phyloP scores from a whole-genome alignment of 2,329 filamentous ascomycete species.

The Furcasterigmium furcatum region DNA sequence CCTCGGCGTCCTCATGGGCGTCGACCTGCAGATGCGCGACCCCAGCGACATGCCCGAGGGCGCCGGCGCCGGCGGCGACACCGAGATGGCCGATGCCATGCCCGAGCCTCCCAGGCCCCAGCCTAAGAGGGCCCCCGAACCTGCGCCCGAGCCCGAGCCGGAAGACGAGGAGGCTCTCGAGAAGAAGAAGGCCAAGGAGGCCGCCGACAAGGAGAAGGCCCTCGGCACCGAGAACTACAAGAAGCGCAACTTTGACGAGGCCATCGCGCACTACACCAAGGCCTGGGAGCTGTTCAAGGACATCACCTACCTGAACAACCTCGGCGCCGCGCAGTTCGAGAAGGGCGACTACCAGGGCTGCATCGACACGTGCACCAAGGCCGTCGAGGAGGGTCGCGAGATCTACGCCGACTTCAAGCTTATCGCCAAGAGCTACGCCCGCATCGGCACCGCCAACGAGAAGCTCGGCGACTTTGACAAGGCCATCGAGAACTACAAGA shows the following conservation, averaged over 20 bases:
- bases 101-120: slow-evolving; percentile 33
- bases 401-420: slow-evolving; percentile 96
- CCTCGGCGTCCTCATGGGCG: slow-evolving; percentile 86
- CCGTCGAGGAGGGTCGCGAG: slow-evolving; percentile 83
- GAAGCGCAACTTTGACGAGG: slow-evolving; percentile 94
- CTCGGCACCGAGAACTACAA: slow-evolving; percentile 95
- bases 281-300: slow-evolving; percentile 96
- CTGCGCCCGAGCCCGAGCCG: slow-evolving; percentile 61
- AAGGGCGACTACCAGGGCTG: slow-evolving; percentile 90
- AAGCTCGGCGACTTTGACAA: slow-evolving; percentile 76
- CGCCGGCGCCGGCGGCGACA: slow-evolving; percentile 64
- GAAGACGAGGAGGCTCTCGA: slow-evolving; percentile 79
- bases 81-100: slow-evolving; percentile 71
- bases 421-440: slow-evolving; percentile 96
- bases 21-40: slow-evolving; percentile 69
- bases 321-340: slow-evolving; percentile 90
- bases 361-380: slow-evolving; percentile 83
- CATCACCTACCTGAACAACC: slow-evolving; percentile 96
- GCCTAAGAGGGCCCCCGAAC: slow-evolving; percentile 54
- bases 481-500: slow-evolving; percentile 88
- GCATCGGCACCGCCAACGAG: slow-evolving; percentile 92
- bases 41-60: slow-evolving; percentile 30
- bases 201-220: slow-evolving; percentile 91
- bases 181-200: slow-evolving; percentile 87
- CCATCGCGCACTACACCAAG: slow-evolving; percentile 90